Percentiles rank a stretch among this genome's conserved stretches.
These are phyloP conservation scores for Tylopilus orsonianus DNA, from an alignment of 1,284 basidiomycete species.

Conservation along the genomic window DNA sequence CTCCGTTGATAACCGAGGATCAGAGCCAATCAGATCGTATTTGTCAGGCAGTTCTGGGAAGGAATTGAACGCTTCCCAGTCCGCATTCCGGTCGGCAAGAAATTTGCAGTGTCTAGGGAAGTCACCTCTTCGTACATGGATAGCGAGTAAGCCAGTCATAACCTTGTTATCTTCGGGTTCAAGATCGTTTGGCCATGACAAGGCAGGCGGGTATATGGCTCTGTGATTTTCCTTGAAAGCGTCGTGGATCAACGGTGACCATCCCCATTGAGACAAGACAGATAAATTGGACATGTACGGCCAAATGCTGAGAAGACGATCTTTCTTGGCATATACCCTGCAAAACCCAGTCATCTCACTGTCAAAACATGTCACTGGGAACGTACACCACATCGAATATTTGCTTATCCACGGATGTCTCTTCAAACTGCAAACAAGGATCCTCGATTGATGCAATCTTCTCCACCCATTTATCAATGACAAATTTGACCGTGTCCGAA, in stretches of 20 bases:
- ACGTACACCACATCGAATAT: constrained; percentile 35
- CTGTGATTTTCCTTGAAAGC: constrained; percentile 36
- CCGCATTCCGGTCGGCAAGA: constrained; percentile 39
- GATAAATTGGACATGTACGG: constrained; percentile 38
- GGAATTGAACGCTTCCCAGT: constrained; percentile 44
- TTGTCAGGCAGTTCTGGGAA: constrained; percentile 39
- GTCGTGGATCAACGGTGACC: constrained; percentile 39
- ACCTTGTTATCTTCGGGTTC: neutral
- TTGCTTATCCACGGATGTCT: constrained; percentile 22
- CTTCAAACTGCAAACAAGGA: constrained; percentile 35
- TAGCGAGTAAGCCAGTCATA: constrained; percentile 42
- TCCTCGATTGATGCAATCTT: constrained; percentile 33
- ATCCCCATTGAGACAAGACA: constrained; percentile 36
- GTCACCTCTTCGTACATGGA: constrained; percentile 64
- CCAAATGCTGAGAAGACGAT: constrained; percentile 37
- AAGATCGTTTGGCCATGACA: neutral
- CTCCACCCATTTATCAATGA: constrained; percentile 36
- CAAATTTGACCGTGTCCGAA: constrained; percentile 20
- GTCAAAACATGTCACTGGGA: neutral
- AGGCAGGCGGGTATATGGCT: constrained; percentile 29
- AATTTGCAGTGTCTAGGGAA: constrained; percentile 48
- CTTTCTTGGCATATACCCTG: constrained; percentile 34
- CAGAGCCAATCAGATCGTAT: constrained; percentile 21
- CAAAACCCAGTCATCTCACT: neutral
- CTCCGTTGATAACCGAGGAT: constrained; percentile 29